These are phyloP conservation scores for Monilinia fructicola DNA, from an alignment of 2,329 filamentous ascomycete species.

Conservation along the genomic window DNA sequence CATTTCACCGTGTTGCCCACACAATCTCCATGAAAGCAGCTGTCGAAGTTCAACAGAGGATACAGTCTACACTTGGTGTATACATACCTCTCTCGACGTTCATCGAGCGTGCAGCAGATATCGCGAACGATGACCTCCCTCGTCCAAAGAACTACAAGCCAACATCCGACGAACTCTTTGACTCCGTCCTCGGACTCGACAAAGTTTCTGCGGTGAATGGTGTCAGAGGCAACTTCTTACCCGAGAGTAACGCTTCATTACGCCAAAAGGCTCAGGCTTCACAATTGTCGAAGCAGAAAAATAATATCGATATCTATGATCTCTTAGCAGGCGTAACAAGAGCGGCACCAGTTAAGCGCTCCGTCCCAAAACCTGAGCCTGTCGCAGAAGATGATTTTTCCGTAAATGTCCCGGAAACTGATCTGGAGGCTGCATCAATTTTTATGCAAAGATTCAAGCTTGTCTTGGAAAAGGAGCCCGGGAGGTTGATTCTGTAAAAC, in stretches of 20 bases:
- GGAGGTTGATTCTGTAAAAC: slow-evolving; percentile 63
- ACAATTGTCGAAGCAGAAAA: slow-evolving; percentile 39
- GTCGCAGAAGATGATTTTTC: slow-evolving; percentile 75
- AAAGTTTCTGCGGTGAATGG: slow-evolving; percentile 50
- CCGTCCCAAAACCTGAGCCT: slow-evolving; percentile 43
- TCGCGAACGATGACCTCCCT: slow-evolving; percentile 87
- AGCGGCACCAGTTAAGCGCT: slow-evolving; percentile 31
- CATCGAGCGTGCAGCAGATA: slow-evolving; percentile 76
- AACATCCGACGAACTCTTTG: slow-evolving; percentile 80
- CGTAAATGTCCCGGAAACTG: slow-evolving; percentile 72
- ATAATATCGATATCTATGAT: slow-evolving; percentile 77
- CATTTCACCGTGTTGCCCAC: slow-evolving; percentile 62
- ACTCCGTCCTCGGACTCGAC: slow-evolving; percentile 76
- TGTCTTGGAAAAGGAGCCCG: slow-evolving; percentile 78
- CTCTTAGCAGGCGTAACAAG: slow-evolving; percentile 59
- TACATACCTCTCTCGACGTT: slow-evolving; percentile 84
- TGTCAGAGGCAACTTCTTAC: slow-evolving; percentile 65
- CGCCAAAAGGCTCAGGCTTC: slow-evolving; percentile 37
- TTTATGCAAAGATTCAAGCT: slow-evolving; percentile 87
- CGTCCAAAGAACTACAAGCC: slow-evolving; percentile 62
- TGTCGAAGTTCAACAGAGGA: slow-evolving; percentile 74
- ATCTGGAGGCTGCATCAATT: slow-evolving; percentile 75
- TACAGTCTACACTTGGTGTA: slow-evolving; percentile 74
- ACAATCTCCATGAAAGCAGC: slow-evolving; percentile 79
- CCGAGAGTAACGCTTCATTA: slow-evolving; percentile 62